Percentiles rank a stretch among this genome's conserved stretches.
phyloP scores from a whole-genome alignment of 2,329 filamentous ascomycete genomes.

The Dactylonectria macrodidyma region DNA sequence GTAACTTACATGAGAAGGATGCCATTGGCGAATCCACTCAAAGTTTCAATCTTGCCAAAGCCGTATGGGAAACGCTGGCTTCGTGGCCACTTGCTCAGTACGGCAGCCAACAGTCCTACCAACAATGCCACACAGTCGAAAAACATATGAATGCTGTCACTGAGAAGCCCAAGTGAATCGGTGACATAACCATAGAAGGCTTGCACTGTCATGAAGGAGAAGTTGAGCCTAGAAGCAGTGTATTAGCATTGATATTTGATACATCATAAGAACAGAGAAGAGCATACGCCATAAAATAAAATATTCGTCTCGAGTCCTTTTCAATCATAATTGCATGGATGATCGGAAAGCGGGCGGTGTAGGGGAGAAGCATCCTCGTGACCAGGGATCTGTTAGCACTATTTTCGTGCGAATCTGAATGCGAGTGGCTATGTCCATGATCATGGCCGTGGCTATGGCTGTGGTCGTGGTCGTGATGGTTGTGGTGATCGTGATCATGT shows the following conservation, averaged over 20 bases:
- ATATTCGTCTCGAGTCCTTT: slow-evolving; percentile 93
- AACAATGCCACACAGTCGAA: slow-evolving; percentile 96
- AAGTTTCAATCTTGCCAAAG: slow-evolving; percentile 95
- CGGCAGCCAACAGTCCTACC: slow-evolving; percentile 90
- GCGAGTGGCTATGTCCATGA: slow-evolving; percentile 40
- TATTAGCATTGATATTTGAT: slow-evolving; percentile 31
- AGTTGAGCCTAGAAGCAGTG: slow-evolving; percentile 78
- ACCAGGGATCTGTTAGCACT: slow-evolving; percentile 74
- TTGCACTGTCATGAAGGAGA: slow-evolving; percentile 94
- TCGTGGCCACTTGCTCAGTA: slow-evolving; percentile 97
- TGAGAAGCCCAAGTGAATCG: slow-evolving; percentile 93
- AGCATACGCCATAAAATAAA: slow-evolving; percentile 93
- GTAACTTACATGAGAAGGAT: slow-evolving; percentile 86
- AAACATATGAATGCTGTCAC: slow-evolving; percentile 99
- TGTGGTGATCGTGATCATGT: slow-evolving; percentile 46
- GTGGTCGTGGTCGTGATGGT: slow-evolving; percentile 48
- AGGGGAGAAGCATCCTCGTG: slow-evolving; percentile 80
- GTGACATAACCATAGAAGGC: slow-evolving; percentile 95
- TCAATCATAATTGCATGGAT: slow-evolving; percentile 89
- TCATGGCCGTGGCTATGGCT: slow-evolving; percentile 41
- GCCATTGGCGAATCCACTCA: slow-evolving; percentile 97
- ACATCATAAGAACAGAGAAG: slow-evolving; percentile 13
- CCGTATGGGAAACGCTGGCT: slow-evolving; percentile 93
- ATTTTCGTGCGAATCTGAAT: slow-evolving; percentile 53
- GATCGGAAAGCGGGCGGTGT: slow-evolving; percentile 80